Evolutionary conservation across 2,329 filamentous ascomycete species (phyloP).

Genomic region (Blastomyces parvus): DNA sequence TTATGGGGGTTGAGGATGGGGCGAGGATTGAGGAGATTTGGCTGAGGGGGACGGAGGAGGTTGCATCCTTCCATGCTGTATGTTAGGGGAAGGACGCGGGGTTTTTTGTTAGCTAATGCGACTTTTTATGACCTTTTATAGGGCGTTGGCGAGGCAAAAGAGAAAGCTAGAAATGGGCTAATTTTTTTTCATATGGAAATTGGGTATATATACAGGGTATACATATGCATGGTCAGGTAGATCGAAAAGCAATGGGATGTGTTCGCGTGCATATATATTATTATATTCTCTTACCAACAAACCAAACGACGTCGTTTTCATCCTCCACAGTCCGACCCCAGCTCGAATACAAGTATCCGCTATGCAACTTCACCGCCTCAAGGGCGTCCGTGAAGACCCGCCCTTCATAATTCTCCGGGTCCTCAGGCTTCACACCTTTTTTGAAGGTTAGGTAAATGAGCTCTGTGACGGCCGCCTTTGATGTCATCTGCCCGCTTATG

Average conservation of each 20-base stretch:
- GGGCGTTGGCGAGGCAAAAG: too few relatives aligned
- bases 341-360: slow-evolving; percentile 26
- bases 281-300: slow-evolving; percentile 24
- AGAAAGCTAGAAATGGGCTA: too few relatives aligned
- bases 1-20: neutral
- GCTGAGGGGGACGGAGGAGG: neutral
- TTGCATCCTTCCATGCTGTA: slow-evolving; percentile 6
- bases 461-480: slow-evolving; percentile 21
- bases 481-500: neutral
- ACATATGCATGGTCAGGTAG: neutral
- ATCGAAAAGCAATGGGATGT: too few relatives aligned
- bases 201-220: neutral
- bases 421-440: slow-evolving; percentile 30
- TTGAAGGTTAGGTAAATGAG: slow-evolving; percentile 32
- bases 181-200: neutral
- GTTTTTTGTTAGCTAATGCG: neutral
- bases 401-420: slow-evolving; percentile 27
- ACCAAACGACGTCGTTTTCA: slow-evolving; percentile 28
- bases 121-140: too few relatives aligned
- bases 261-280: neutral
- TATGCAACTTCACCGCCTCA: slow-evolving; percentile 24
- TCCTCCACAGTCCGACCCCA: slow-evolving; percentile 34
- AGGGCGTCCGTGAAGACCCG: slow-evolving; percentile 23
- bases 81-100: neutral
- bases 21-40: slow-evolving; percentile 3